These are phyloP conservation scores for Myriosclerotinia duriaeana DNA, from an alignment of 2,329 filamentous ascomycete genomes.

Conservation along the genomic window DNA sequence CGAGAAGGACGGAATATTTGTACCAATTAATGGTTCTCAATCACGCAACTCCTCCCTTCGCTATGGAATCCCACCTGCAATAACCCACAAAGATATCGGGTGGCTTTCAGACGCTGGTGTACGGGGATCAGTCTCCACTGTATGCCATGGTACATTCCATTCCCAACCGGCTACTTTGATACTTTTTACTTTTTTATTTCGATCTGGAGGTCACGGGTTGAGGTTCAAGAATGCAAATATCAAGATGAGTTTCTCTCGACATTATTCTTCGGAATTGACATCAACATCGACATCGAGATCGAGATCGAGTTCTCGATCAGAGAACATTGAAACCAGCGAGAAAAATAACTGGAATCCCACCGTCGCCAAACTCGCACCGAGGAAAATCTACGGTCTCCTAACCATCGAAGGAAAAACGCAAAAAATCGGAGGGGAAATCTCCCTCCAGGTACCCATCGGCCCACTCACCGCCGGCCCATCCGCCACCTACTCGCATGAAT, in stretches of 20 bases:
- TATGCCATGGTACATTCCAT: slow-evolving; percentile 28
- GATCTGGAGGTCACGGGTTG: slow-evolving; percentile 27
- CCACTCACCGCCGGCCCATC: slow-evolving; percentile 25
- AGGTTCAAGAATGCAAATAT: slow-evolving; percentile 29
- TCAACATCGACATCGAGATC: neutral
- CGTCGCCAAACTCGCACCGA: slow-evolving; percentile 27
- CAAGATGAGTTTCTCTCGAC: slow-evolving; percentile 27
- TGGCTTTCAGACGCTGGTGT: slow-evolving; percentile 37
- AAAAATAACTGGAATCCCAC: neutral
- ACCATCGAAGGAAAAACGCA: slow-evolving; percentile 21
- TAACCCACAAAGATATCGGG: slow-evolving; percentile 54
- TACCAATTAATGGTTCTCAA: neutral
- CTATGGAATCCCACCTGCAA: neutral
- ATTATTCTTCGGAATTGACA: neutral
- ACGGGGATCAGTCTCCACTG: slow-evolving; percentile 27
- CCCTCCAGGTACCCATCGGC: slow-evolving; percentile 25
- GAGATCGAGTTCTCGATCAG: neutral
- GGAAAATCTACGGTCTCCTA: slow-evolving; percentile 29
- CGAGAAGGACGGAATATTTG: neutral
- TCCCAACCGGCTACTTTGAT: slow-evolving; percentile 24
- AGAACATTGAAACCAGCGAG: neutral
- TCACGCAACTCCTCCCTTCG: neutral
- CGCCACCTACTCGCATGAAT: slow-evolving; percentile 16
- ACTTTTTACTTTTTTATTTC: slow-evolving; percentile 38
- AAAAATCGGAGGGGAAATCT: slow-evolving; percentile 25